Conservation (phyloP, 371 early-diverging fungal genomes). For the Syncephalastrum contaminatum region DNA sequence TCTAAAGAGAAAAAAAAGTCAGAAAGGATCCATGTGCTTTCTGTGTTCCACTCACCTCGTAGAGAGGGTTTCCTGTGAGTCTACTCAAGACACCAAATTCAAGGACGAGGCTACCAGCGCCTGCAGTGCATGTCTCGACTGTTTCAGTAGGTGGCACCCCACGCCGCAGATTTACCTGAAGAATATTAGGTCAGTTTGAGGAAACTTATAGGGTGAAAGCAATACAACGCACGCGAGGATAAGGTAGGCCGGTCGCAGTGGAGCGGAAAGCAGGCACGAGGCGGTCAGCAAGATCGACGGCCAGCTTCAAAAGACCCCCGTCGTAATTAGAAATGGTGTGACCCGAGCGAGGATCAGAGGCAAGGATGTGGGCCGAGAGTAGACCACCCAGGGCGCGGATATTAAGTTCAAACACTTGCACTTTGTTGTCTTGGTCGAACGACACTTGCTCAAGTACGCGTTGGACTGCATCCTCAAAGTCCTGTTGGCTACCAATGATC, state of each 20-base stretch:
- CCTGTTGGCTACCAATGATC: conserved; percentile 67
- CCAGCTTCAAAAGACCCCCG: conserved; percentile 76
- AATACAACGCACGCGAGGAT: conserved; percentile 63
- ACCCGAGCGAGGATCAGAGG: conserved; percentile 66
- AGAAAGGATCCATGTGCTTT: neutral
- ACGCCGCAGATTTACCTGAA: conserved; percentile 70
- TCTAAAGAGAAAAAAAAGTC: conserved; percentile 21
- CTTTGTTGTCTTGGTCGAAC: conserved; percentile 82
- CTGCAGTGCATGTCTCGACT: conserved; percentile 87
- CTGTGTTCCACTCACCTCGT: conserved; percentile 57
- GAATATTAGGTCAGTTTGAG: neutral
- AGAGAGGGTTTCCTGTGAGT: conserved; percentile 74
- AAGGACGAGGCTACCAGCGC: conserved; percentile 90
- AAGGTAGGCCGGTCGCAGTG: conserved; percentile 85
- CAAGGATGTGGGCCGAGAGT: conserved; percentile 86
- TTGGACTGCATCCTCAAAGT: conserved; percentile 74
- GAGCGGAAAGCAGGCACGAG: conserved; percentile 87
- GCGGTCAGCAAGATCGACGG: conserved; percentile 82
- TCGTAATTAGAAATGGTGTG: conserved; percentile 59
- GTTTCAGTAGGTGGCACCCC: conserved; percentile 75
- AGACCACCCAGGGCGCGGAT: conserved; percentile 92
- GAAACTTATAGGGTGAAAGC: neutral
- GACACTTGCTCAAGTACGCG: conserved; percentile 63
- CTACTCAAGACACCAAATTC: conserved; percentile 93
- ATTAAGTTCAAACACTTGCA: conserved; percentile 94